Percentiles rank a stretch among this genome's conserved stretches.
These are phyloP conservation scores for Cordyceps pruinosa DNA, from an alignment of 2,329 filamentous ascomycete species.

Conservation along the genomic window DNA sequence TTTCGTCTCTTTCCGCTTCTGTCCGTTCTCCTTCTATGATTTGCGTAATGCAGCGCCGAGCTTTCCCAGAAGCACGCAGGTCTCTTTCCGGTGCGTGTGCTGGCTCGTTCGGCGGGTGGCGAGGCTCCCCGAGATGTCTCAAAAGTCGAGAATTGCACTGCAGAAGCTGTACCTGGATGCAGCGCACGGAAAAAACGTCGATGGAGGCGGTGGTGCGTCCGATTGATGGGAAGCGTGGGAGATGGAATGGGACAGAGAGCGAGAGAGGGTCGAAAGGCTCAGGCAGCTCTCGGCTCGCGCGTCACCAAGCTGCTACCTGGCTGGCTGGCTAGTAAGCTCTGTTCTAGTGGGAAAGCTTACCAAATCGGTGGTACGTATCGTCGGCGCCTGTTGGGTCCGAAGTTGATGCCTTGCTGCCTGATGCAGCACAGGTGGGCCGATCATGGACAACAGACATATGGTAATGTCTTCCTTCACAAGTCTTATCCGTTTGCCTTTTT, in stretches of 20 bases:
- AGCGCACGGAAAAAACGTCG: not conserved
- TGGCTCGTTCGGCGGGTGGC: not conserved
- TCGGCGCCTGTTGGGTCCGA: not conserved
- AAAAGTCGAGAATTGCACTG: not conserved
- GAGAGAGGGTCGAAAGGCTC: conserved; percentile 23
- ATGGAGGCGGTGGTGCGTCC: not conserved
- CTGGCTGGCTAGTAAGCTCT: conserved; percentile 8
- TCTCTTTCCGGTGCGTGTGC: not conserved
- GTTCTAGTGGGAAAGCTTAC: conserved; percentile 8
- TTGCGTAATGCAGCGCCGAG: not conserved
- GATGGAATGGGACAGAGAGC: conserved; percentile 16
- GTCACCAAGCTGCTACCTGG: conserved; percentile 26
- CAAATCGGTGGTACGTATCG: conserved; percentile 14
- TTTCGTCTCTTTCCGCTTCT: not conserved
- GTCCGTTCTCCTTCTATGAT: too few species aligned
- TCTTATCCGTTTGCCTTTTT: too few species aligned
- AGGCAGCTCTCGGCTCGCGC: conserved; percentile 39
- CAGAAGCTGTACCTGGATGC: not conserved
- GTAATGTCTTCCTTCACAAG: not conserved
- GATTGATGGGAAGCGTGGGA: conserved; percentile 16
- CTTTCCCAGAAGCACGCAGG: not conserved
- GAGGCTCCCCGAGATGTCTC: not conserved
- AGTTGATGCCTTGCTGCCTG: conserved; percentile 20
- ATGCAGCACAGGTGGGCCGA: conserved; percentile 1
- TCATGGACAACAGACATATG: not conserved